phyloP scores from a whole-genome alignment of 768 basidiomycete genomes.

The Tricholomella constricta region DNA sequence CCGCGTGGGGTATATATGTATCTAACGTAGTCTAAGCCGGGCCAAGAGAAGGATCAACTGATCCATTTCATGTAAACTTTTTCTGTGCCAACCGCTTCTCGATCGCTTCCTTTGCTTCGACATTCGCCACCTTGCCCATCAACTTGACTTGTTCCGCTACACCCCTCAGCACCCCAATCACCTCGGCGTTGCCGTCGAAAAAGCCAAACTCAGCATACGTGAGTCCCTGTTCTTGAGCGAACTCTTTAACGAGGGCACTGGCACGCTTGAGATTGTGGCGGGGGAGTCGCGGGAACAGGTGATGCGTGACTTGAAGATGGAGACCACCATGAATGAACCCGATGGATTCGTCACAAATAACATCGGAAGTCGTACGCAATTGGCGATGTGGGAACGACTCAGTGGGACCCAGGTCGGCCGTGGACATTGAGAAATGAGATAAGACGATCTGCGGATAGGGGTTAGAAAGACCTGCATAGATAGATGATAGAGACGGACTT shows the following conservation, averaged over 20 bases:
- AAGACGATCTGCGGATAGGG: slow-evolving; percentile 74
- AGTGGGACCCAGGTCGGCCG: slow-evolving; percentile 82
- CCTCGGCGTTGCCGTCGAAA: slow-evolving; percentile 81
- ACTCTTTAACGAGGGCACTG: slow-evolving; percentile 82
- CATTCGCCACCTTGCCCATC: slow-evolving; percentile 78
- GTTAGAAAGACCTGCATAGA: background rate
- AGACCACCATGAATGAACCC: slow-evolving; percentile 96
- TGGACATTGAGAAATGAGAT: slow-evolving; percentile 96
- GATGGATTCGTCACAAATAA: slow-evolving; percentile 81
- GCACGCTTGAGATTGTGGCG: slow-evolving; percentile 89
- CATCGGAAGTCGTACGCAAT: slow-evolving; percentile 96
- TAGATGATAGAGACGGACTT: slow-evolving; percentile 51
- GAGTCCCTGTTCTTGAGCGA: slow-evolving; percentile 81
- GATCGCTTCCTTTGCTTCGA: slow-evolving; percentile 67
- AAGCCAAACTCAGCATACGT: slow-evolving; percentile 93
- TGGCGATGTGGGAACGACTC: slow-evolving; percentile 96
- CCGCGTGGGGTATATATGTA: background rate
- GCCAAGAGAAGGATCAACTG: background rate
- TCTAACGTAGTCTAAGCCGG: background rate
- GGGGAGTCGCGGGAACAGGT: slow-evolving; percentile 94
- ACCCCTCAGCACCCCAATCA: slow-evolving; percentile 74
- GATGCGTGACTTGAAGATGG: slow-evolving; percentile 96
- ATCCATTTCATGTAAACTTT: slow-evolving; percentile 17
- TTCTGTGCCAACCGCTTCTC: slow-evolving; percentile 40
- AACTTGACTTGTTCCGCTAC: slow-evolving; percentile 90